A percentile compares a stretch with the other conserved stretches of the same genome.
Conservation (phyloP, 495 filamentous ascomycete genomes). For the Barbatosphaeria neglecta region DNA sequence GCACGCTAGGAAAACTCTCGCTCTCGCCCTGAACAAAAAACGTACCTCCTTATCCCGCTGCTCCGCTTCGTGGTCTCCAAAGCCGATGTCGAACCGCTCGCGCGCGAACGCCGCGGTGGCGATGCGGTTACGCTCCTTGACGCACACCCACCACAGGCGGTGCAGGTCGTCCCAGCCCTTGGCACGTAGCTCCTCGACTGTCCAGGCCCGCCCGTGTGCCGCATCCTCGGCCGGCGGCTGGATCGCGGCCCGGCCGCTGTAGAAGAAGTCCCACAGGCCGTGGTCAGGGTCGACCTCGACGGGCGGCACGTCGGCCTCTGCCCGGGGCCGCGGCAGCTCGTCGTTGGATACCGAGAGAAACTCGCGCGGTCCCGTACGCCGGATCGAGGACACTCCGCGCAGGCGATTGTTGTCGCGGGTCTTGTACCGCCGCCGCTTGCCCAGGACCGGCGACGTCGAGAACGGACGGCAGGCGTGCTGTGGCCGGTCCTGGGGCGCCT, state of each 20-base stretch:
- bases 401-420: conserved; percentile 51
- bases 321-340: conserved; percentile 62
- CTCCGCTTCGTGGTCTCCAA: conserved; percentile 53
- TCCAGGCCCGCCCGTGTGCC: conserved; percentile 72
- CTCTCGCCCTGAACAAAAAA: not conserved
- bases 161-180: conserved; percentile 95
- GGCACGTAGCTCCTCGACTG: conserved; percentile 69
- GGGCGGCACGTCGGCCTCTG: conserved; percentile 47
- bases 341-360: conserved; percentile 58
- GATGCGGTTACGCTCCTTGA: conserved; percentile 84
- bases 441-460: conserved; percentile 23
- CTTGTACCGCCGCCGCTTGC: conserved; percentile 23
- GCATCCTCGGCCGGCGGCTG: conserved; percentile 53
- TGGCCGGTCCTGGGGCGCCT: not conserved
- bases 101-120: conserved; percentile 63
- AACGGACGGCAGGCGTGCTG: conserved; percentile 4
- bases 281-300: conserved; percentile 58
- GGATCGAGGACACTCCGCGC: conserved; percentile 72
- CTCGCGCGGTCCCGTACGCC: conserved; percentile 62
- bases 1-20: not conserved
- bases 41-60: conserved; percentile 52
- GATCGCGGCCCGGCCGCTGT: conserved; percentile 48
- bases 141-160: conserved; percentile 86
- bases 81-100: conserved; percentile 48
- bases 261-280: conserved; percentile 92